Base-by-base conservation (phyloP, 148 eudicot genomes). In the Silene uniflora region DNA sequence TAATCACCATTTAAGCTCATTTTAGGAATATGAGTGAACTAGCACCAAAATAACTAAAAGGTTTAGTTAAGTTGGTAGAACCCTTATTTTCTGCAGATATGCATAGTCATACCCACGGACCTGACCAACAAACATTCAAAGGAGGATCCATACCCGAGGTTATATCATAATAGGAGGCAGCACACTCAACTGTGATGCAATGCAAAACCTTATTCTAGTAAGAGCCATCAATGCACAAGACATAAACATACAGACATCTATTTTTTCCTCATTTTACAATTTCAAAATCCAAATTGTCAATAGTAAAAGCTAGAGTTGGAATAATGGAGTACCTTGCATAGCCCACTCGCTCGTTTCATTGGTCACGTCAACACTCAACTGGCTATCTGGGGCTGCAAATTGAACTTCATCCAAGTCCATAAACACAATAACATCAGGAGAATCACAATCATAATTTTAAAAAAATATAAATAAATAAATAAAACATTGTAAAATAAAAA, bases 301-400 rank as follows among this genome's bases (percentile, higher is more conserved):
- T 32, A 32, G 35, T 32, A 32, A 32, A 32, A 32, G 35, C 5
- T 32, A 32, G 35, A 32, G 35, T 32, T 32, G 4, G 35, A 32
- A 32, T 32, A 32, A 2, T 3, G 35, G 71, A 73, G 71, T 82
- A 94, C 98, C 98, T 94, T 90, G 97, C 88, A 88, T 82, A 62
- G 88, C 93, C 98, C 97, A 94, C 78, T 91, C 93, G 69, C 82
- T 83, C 60, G 96, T 84, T 75, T 94, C 98, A 59, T 84, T 42
- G 81, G 84, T 79, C 67, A 89, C 90, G 69, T 81, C 96, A 35
- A 65, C 82, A 66, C 77, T 84, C 83, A 82, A 72, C 73, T 87
- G 90, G 60, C 84, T 78, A 70, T 90, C 93, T 49, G 92, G 86
- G 74, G 84, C 78, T 77, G 96, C 96, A 73, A 81, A 85, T 74